These are phyloP conservation scores for Diplodia seriata DNA, from an alignment of 2,329 filamentous ascomycete species.

Conservation along the genomic window DNA sequence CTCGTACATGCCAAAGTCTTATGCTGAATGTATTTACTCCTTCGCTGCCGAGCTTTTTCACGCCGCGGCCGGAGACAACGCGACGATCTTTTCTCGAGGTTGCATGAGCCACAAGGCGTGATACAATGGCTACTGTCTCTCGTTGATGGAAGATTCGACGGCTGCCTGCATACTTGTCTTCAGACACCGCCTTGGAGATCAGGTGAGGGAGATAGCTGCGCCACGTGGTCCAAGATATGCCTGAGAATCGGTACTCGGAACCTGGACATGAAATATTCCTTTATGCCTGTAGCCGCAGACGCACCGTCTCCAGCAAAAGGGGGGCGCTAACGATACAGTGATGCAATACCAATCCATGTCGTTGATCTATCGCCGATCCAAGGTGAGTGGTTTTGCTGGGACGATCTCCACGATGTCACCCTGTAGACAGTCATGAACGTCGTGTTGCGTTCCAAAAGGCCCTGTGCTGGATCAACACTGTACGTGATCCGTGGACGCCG, in stretches of 20 bases:
- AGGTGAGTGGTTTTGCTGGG: neutral
- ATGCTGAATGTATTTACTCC: neutral
- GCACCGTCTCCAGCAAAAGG: neutral
- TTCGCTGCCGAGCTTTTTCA: neutral
- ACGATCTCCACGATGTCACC: neutral
- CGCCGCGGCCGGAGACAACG: too few relatives aligned
- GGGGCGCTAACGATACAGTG: neutral
- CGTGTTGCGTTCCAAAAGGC: neutral
- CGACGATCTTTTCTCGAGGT: neutral
- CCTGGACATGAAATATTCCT: neutral
- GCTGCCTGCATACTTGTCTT: neutral
- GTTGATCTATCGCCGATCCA: neutral
- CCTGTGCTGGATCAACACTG: neutral
- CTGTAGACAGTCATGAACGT: neutral
- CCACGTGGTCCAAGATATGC: slow-evolving; percentile 20
- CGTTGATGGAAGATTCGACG: slow-evolving; percentile 4
- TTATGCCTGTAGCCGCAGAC: neutral
- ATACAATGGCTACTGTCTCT: neutral
- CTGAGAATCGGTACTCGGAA: slow-evolving; percentile 1
- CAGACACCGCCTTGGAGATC: slow-evolving; percentile 15
- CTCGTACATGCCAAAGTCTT: neutral
- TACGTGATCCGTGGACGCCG: neutral
- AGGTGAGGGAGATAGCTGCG: slow-evolving; percentile 19
- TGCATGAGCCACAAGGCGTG: slow-evolving; percentile 11
- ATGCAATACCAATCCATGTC: neutral